Percentiles rank a stretch among this genome's conserved stretches.
These are phyloP conservation scores for Saxophila tyrrhenica DNA, from an alignment of 495 filamentous ascomycete species.

Conservation along the genomic window DNA sequence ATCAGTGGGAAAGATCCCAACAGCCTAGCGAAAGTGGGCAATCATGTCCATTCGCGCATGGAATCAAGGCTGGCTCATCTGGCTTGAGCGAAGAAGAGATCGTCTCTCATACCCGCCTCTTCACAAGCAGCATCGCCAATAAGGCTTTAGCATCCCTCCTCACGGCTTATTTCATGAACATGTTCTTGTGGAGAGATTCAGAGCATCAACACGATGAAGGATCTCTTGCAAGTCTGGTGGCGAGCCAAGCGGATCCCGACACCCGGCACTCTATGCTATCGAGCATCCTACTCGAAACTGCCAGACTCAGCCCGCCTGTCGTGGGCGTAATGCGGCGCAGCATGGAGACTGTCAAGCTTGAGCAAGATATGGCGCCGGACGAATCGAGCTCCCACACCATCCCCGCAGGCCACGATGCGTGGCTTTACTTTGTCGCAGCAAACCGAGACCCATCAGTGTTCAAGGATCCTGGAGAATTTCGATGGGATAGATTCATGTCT, in stretches of 20 bases:
- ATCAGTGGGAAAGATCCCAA: too few relatives aligned
- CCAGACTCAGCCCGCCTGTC: conserved; percentile 12
- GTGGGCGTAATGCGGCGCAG: conserved; percentile 25
- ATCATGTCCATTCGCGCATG: too few relatives aligned
- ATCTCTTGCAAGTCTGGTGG: background rate
- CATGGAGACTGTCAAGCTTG: too few relatives aligned
- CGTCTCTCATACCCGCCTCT: conserved; percentile 22
- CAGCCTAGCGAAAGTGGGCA: too few relatives aligned
- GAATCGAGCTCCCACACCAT: conserved; percentile 11
- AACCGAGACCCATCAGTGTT: conserved; percentile 18
- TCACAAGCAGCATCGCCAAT: conserved; percentile 24
- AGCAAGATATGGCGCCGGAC: conserved; percentile 2
- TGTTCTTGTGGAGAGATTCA: conserved; percentile 2
- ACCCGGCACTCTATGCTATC: conserved; percentile 3
- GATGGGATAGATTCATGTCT: conserved; percentile 7
- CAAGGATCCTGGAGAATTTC: conserved; percentile 15
- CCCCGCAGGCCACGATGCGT: conserved; percentile 22
- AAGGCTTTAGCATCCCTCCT: conserved; percentile 25
- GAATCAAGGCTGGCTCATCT: too few relatives aligned
- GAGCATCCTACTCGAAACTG: conserved; percentile 20
- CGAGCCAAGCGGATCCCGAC: too few relatives aligned
- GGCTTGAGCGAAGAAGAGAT: conserved; percentile 18
- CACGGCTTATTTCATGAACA: conserved; percentile 22
- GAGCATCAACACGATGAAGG: background rate
- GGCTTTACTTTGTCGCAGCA: conserved; percentile 26